A percentile compares a stretch with the other conserved stretches of the same genome.
Evolutionary conservation across 192 early-diverging fungal species (phyloP).

Genomic region (Cladochytrium replicatum): DNA sequence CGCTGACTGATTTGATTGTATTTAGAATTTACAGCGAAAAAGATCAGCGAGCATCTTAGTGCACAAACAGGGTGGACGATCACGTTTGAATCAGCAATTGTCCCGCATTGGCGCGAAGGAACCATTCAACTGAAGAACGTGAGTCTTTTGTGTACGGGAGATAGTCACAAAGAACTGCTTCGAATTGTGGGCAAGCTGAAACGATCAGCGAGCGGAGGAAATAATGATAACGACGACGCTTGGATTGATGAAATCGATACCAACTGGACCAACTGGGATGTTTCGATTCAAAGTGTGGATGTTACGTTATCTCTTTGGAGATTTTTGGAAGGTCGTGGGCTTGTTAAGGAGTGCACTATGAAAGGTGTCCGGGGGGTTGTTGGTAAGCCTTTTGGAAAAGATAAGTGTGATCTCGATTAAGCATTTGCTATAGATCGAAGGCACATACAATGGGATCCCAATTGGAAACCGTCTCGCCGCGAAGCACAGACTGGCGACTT

Average conservation of each 20-base stretch:
- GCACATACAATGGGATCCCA: constrained; percentile 69
- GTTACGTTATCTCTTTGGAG: constrained; percentile 76
- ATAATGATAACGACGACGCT: constrained; percentile 26
- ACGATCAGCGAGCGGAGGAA: too few relatives aligned
- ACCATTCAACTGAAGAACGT: constrained; percentile 83
- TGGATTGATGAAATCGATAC: constrained; percentile 49
- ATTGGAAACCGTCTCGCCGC: constrained; percentile 49
- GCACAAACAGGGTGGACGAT: constrained; percentile 70
- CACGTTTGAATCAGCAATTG: constrained; percentile 81
- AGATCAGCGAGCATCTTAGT: constrained; percentile 68
- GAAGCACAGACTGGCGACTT: constrained; percentile 67
- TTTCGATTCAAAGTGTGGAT: constrained; percentile 70
- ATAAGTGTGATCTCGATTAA: constrained; percentile 1
- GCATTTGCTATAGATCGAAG: constrained; percentile 57
- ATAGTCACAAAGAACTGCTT: too few relatives aligned
- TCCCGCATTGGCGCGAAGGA: constrained; percentile 86
- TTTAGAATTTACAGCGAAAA: constrained; percentile 33
- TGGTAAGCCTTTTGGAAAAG: constrained; percentile 32
- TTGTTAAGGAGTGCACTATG: constrained; percentile 71
- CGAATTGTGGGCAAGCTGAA: too few relatives aligned
- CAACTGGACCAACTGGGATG: constrained; percentile 84
- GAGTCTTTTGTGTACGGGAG: constrained; percentile 31
- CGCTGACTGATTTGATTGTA: not conserved
- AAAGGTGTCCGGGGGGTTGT: constrained; percentile 82
- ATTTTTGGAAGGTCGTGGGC: constrained; percentile 80